These are phyloP conservation scores for Candida orba DNA, from an alignment of 805 yeast genomes.

Conservation along the genomic window DNA sequence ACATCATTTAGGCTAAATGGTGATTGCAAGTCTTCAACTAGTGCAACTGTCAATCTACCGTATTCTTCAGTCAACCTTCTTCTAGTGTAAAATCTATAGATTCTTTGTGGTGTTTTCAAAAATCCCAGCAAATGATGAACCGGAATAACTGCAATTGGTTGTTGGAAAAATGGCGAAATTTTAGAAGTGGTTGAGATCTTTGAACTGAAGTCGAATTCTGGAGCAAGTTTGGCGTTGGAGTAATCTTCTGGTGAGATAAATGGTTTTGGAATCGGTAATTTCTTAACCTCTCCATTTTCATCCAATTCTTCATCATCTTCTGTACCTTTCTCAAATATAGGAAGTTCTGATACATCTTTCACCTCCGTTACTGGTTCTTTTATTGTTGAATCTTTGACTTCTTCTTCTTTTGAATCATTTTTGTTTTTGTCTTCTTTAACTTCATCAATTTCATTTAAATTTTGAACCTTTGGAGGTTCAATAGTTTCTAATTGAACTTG, in stretches of 20 bases:
- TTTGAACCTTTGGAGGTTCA: conserved; percentile 5
- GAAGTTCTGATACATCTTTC: not conserved
- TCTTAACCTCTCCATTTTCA: conserved; percentile 25
- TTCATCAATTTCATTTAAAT: conserved; percentile 4
- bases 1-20: conserved; percentile 41
- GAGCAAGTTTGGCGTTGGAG: conserved; percentile 42
- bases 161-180: conserved; percentile 58
- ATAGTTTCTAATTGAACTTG: conserved; percentile 8
- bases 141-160: conserved; percentile 71
- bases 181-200: conserved; percentile 24
- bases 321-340: conserved; percentile 9
- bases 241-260: conserved; percentile 59
- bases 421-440: not conserved
- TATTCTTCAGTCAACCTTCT: conserved; percentile 64
- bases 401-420: conserved; percentile 4
- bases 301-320: conserved; percentile 19
- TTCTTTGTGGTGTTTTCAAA: conserved; percentile 62
- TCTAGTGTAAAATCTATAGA: conserved; percentile 70
- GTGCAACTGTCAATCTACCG: conserved; percentile 45
- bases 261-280: conserved; percentile 50
- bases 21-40: conserved; percentile 40
- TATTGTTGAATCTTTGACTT: not conserved
- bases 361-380: not conserved
- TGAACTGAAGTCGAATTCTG: conserved; percentile 26
- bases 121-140: conserved; percentile 80